Evolutionary conservation across 331 rosid genomes (phyloP), one percentile per base, ranked within the genome.

Genomic region (Acacia pycnantha): DNA sequence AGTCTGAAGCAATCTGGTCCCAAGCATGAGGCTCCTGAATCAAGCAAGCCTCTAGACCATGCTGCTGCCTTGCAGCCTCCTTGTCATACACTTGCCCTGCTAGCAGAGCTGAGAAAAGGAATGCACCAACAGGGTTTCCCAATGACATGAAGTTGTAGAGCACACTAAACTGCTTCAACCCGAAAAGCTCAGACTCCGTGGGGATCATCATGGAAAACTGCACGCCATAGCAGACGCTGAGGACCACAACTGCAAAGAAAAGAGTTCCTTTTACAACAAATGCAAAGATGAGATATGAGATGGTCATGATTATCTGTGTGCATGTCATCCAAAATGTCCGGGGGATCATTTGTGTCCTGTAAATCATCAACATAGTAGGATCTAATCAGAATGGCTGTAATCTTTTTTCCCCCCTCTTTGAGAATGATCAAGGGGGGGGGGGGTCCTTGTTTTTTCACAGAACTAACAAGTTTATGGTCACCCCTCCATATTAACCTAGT

Each of bases 141-240:
- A 92, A 51, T 2, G 88, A 51, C 89, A 88, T 89, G 83, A 92
- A 86, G 73, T 90, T 94, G 90, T 59, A 85, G 26, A 94, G 67
- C 69, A 92, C 22, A 10, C 98, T 96, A 1, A 91, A 94, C 86
- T 91, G 82, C 85, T 73, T 85, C 84, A 94, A 69, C 12, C 97
- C 97, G 26, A 94, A 92, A 59, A 92, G 89, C 82, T 94, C 96
- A 0, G 98, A 94, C 64, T 91, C 98, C 0, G 97, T 88, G 3
- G 97, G 94, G 81, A 94, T 87, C 93, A 64, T 85, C 58, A 84
- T 62, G 1, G 98, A 86, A n/a, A 92, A 86, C 76, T 92, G 98
- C 22, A 84, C 87, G 9, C 69, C 69, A 6, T 86, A 92, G 93
- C 97, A 91, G 79, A 86, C 70, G 4, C 96, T 94, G 8, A 94